Evolutionary conservation across 2,329 filamentous ascomycete genomes (phyloP).

Genomic region (Neurospora sp.): DNA sequence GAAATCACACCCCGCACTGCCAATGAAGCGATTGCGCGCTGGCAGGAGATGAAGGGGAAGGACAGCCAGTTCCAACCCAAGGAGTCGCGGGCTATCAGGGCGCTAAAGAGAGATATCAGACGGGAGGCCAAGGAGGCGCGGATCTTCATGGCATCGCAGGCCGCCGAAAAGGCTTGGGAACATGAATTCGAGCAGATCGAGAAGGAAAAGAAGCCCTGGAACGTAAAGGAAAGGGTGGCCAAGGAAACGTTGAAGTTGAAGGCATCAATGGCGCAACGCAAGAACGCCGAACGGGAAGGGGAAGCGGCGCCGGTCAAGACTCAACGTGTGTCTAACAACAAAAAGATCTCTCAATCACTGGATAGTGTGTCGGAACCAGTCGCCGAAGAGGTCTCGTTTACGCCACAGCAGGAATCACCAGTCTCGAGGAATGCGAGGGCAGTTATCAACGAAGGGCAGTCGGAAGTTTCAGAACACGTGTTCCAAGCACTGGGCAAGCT

Average conservation of each 20-base stretch:
- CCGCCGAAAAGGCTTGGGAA: not conserved
- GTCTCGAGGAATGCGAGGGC: not conserved
- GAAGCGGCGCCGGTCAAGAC: no score
- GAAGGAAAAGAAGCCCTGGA: conserved; percentile 7
- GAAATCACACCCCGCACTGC: not conserved
- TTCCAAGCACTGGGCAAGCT: not conserved
- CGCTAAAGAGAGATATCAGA: not conserved
- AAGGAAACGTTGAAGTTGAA: conserved; percentile 1
- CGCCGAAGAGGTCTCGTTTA: not conserved
- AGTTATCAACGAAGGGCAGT: not conserved
- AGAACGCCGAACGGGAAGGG: no score
- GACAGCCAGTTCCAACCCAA: not conserved
- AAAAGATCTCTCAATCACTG: not conserved
- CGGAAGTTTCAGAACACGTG: not conserved
- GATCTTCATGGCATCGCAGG: not conserved
- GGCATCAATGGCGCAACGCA: not conserved
- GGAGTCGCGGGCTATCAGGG: not conserved
- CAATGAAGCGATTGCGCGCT: not conserved
- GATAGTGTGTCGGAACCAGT: not conserved
- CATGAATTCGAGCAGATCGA: not conserved
- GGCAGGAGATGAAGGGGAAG: conserved; percentile 9
- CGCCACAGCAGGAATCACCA: not conserved
- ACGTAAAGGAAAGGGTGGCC: not conserved
- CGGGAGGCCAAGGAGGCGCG: not conserved
- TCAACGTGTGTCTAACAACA: no score